These are phyloP conservation scores for Mycena pura DNA, from an alignment of 768 basidiomycete species.

Conservation along the genomic window DNA sequence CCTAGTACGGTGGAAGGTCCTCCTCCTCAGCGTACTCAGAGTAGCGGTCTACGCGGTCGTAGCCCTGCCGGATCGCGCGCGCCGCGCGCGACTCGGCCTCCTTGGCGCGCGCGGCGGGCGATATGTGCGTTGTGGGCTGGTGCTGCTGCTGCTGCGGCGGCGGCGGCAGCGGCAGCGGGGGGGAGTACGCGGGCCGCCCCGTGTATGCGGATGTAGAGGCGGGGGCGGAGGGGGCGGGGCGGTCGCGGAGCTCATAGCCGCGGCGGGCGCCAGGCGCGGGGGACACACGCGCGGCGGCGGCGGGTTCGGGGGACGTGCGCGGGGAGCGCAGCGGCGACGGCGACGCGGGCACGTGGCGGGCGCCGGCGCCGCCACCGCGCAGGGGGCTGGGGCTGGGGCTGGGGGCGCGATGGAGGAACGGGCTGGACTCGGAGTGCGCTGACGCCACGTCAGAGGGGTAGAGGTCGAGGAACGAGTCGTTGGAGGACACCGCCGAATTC, in stretches of 20 bases:
- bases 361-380: no score
- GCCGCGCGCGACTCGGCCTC: conserved; percentile 21
- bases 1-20: conserved; percentile 19
- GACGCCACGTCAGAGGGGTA: neutral
- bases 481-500: conserved; percentile 9
- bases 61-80: conserved; percentile 18
- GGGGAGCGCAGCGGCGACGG: neutral
- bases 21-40: conserved; percentile 27
- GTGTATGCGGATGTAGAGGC: conserved; percentile 10
- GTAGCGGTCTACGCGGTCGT: conserved; percentile 19
- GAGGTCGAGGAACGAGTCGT: conserved; percentile 16
- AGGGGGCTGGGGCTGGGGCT: no score
- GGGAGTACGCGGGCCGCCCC: neutral
- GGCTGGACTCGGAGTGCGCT: conserved; percentile 12
- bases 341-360: neutral
- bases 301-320: neutral
- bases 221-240: neutral
- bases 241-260: neutral
- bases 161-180: neutral
- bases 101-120: conserved; percentile 19
- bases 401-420: conserved; percentile 14
- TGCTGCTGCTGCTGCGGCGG: no score
- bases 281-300: neutral
- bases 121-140: no score
- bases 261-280: neutral